phyloP scores from a whole-genome alignment of 2,329 filamentous ascomycete species.

The Emydomyces testavorans region DNA sequence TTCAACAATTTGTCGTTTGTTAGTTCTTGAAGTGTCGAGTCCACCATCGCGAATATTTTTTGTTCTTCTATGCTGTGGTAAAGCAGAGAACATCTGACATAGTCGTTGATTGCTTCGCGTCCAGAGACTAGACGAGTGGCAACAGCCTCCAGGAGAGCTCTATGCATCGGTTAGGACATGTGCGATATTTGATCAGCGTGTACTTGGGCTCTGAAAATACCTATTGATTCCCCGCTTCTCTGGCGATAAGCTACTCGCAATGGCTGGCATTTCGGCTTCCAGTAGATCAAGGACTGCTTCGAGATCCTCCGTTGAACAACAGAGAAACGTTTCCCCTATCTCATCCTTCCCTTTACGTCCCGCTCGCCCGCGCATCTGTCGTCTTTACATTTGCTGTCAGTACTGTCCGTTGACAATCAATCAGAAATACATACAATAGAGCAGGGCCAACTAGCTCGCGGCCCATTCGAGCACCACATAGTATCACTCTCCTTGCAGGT shows the following conservation, averaged over 20 bases:
- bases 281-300: conserved; percentile 59
- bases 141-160: conserved; percentile 60
- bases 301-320: conserved; percentile 56
- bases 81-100: conserved; percentile 56
- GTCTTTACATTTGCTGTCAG: conserved; percentile 27
- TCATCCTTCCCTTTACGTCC: conserved; percentile 70
- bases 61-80: conserved; percentile 44
- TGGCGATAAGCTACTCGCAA: conserved; percentile 56
- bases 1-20: conserved; percentile 45
- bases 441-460: conserved; percentile 64
- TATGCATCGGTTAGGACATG: conserved; percentile 24
- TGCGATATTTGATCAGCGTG: no score
- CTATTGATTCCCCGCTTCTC: conserved; percentile 58
- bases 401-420: conserved; percentile 16
- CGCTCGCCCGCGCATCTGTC: conserved; percentile 69
- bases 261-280: conserved; percentile 58
- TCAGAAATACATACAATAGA: conserved; percentile 46
- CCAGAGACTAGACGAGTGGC: conserved; percentile 57
- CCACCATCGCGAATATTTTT: conserved; percentile 44
- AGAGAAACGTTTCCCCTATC: conserved; percentile 65
- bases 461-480: conserved; percentile 65
- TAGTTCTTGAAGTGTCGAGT: conserved; percentile 50
- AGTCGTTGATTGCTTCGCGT: conserved; percentile 53
- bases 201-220: conserved; percentile 32
- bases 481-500: conserved; percentile 58